Evolutionary conservation across 78 protist species (phyloP), one percentile per base, ranked within the genome.

Genomic region (Isochrysis galbana): DNA sequence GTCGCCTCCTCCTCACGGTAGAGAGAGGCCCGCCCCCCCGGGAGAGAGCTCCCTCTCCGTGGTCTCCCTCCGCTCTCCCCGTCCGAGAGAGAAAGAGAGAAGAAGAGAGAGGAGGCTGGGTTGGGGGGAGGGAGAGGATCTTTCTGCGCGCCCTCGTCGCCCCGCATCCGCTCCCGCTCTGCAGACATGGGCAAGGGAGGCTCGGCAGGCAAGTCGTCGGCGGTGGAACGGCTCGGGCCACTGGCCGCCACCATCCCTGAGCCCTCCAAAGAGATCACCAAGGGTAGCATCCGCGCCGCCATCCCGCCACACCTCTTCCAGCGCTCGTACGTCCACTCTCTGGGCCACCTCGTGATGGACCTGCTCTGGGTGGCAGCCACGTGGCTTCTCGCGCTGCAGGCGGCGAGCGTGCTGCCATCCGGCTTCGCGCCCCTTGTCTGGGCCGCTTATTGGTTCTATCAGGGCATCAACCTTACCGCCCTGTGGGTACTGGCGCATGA

Each of bases 401-500:
- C 23, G 42, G 21, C 21, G 32, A 2, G 36, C 23, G 25, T 1
- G 34, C 47, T 61, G 11, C 82, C 69, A n/a, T 2, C 10, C 34
- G 25, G 22, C 83, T 23, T 29, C n/a, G 10, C 29, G 86, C 46
- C 47, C 36, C 29, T 77, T 38, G 44, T 11, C 47, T 88, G 61
- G 77, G 21, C 39, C 29, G 36, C 38, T 80, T 61, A 46, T 80
- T 88, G 78, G 80, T 25, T 38, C 47, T 36, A 29, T 80, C 26
- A 32, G 36, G 74, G 91, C 54, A 10, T 61, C 82, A 82, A 80
- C 89, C 51, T 78, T 86, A 95, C 97, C 41, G 97, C 96, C 41
- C 70, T 97, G 21, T 97, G 98, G 98, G 74, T 61, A 10, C 48
- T 97, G 29, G 98, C 93, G 48, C 98, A 97, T 84, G 98, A 97